Evolutionary conservation across 805 yeast species (phyloP).

Genomic region (Grigorovia humatica): DNA sequence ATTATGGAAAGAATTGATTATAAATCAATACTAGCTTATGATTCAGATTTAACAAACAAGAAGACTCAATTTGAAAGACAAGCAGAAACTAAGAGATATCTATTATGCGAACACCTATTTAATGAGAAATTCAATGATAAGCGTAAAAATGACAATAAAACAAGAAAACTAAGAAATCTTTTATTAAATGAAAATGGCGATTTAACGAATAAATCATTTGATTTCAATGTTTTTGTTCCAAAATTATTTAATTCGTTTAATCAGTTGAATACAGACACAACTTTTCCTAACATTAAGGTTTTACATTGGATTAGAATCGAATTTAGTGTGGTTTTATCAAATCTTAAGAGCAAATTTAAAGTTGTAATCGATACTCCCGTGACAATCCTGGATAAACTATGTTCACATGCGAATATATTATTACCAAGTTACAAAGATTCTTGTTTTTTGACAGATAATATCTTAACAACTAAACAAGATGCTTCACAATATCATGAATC

Average conservation of each 20-base stretch:
- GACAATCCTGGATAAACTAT: constrained; percentile 60
- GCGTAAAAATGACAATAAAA: constrained; percentile 11
- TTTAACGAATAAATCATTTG: constrained; percentile 63
- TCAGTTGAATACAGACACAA: constrained; percentile 74
- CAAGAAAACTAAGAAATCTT: constrained; percentile 31
- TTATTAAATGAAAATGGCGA: constrained; percentile 26
- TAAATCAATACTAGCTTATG: constrained; percentile 38
- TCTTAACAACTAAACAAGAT: background rate
- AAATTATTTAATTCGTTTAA: constrained; percentile 45
- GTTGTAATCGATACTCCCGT: constrained; percentile 90
- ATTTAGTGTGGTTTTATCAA: constrained; percentile 54
- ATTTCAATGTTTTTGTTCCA: constrained; percentile 76
- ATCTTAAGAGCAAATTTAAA: constrained; percentile 68
- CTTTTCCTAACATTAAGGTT: constrained; percentile 63
- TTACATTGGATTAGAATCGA: constrained; percentile 93
- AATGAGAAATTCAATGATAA: constrained; percentile 20
- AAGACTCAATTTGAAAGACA: constrained; percentile 78
- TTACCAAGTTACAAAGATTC: constrained; percentile 50
- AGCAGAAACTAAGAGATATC: constrained; percentile 73
- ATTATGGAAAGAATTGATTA: constrained; percentile 84
- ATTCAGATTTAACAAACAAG: constrained; percentile 30
- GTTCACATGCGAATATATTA: constrained; percentile 70
- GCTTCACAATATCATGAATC: constrained; percentile 25
- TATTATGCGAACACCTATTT: constrained; percentile 56
- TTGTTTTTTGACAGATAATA: background rate